Evolutionary conservation across 345 rosid genomes (phyloP), one percentile per base, ranked within the genome.

Genomic region (Turnera subulata): DNA sequence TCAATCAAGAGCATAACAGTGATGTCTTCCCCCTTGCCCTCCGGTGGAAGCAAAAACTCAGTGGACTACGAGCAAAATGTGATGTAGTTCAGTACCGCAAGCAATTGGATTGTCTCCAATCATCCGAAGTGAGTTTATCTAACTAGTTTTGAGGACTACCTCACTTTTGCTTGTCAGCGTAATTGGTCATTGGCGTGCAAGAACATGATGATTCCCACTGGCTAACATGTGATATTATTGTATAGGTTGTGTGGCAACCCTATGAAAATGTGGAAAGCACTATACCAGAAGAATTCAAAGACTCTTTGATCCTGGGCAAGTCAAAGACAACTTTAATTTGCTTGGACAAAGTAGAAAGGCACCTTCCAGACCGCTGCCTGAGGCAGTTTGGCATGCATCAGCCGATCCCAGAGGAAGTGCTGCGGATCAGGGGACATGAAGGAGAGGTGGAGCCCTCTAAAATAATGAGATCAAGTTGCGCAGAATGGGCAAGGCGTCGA

Each of bases 311-410:
- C 78, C 63, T 91, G 63, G 95, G 96, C 53, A 86, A 91, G 78
- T 86, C 98, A 8, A 86, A 77, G 66, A 84, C 96, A 22, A 91
- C 83, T 86, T 73, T 91, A 67, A 78, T 91, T 60, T 91, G 96
- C 64, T 88, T 88, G 55, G 98, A 88, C 76, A 91, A 91, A 85
- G 92, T 95, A n/a, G 98, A 91, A 79, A 88, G 90, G 64, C 98
- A 92, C 76, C 86, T 86, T 6, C 96, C 98, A 46, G 88, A 89
- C 76, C 98, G 98, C 55, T 87, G 96, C 64, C 69, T 86, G 29
- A 84, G 96, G 74, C 98, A 92, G 52, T 82, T 74, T 59, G 93
- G 86, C 29, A 73, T 79, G 76, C 64, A 71, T 61, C 98, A 92
- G 76, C 71, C 77, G 9, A 82, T 92, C 68, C 98, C 98, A 2